Conservation (phyloP, 1,284 basidiomycete species). For the Inonotus obliquus region DNA sequence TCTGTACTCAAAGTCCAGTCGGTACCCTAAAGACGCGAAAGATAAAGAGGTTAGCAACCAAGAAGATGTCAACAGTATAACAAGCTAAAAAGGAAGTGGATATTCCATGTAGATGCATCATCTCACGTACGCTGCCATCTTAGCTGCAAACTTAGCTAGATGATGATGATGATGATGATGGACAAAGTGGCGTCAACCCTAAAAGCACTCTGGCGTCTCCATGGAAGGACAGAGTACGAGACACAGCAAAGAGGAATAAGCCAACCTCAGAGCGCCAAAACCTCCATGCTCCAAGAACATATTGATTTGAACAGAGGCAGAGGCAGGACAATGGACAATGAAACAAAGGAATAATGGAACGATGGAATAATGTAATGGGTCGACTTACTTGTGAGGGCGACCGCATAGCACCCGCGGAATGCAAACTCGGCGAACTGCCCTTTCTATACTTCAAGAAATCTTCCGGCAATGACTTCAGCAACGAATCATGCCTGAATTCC, state of each 20-base stretch:
- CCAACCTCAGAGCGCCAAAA: too few relatives aligned
- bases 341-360: background rate
- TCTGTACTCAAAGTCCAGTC: background rate
- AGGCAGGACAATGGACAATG: background rate
- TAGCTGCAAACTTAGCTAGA: background rate
- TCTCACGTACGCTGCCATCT: background rate
- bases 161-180: background rate
- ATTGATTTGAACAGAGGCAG: too few relatives aligned
- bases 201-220: too few relatives aligned
- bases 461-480: constrained; percentile 10
- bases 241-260: too few relatives aligned
- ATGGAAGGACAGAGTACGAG: too few relatives aligned
- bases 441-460: constrained; percentile 8
- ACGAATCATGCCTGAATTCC: constrained; percentile 16
- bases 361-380: background rate
- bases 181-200: background rate
- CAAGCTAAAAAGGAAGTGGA: background rate
- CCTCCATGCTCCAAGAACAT: too few relatives aligned
- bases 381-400: background rate
- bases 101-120: background rate
- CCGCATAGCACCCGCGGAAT: background rate
- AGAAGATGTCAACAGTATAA: background rate
- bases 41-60: background rate
- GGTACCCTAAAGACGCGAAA: background rate
- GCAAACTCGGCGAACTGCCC: constrained; percentile 12